A percentile compares a stretch with the other conserved stretches of the same genome.
Conservation (phyloP, 805 yeast species). For the Wickerhamiella occidentalis region DNA sequence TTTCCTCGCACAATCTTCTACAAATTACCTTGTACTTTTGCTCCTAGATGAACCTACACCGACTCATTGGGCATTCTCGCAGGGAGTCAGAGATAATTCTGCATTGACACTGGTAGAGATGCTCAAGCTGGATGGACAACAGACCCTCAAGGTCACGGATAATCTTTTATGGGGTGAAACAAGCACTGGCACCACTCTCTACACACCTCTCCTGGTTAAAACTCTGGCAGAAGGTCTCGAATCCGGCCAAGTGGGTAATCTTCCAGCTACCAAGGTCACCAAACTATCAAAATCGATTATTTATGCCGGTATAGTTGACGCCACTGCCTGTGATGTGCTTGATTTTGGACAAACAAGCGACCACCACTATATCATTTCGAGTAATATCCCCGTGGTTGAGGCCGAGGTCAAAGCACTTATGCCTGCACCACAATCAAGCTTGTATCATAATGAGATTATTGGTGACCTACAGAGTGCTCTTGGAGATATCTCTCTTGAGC, state of each 20-base stretch:
- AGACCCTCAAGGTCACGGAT: background rate
- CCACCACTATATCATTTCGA: background rate
- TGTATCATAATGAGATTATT: background rate
- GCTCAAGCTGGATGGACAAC: background rate
- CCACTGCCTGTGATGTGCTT: background rate
- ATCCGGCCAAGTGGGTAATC: background rate
- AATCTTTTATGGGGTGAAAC: slow-evolving; percentile 9
- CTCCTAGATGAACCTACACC: slow-evolving; percentile 10
- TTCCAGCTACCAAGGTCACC: background rate
- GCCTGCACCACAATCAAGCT: background rate
- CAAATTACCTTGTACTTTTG: slow-evolving; percentile 12
- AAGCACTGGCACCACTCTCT: background rate
- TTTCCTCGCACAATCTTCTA: slow-evolving; percentile 15
- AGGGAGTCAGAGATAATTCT: background rate
- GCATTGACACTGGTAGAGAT: slow-evolving; percentile 12
- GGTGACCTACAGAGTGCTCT: slow-evolving; percentile 3
- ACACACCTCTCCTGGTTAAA: background rate
- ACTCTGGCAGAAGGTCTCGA: background rate
- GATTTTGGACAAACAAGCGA: background rate
- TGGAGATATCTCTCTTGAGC: slow-evolving; percentile 6
- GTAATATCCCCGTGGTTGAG: background rate
- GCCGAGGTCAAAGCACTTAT: background rate
- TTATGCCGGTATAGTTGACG: background rate
- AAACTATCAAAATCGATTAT: background rate
- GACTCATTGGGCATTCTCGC: slow-evolving; percentile 7